Conservation (phyloP, 768 basidiomycete genomes). For the Amanita brunnescens region DNA sequence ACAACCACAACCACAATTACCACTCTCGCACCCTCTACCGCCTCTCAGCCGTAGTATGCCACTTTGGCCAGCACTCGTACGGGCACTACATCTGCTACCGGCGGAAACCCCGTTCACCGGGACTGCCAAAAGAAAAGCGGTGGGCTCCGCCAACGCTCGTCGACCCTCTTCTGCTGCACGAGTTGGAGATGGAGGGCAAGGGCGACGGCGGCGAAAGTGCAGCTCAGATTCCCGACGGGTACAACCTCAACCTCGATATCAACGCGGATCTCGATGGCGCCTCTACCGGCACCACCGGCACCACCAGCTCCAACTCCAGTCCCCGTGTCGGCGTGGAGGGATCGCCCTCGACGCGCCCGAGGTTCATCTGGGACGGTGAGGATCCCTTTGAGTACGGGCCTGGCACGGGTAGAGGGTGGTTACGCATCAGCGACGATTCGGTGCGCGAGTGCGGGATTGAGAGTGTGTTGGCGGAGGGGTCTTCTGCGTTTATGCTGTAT, state of each 20-base stretch:
- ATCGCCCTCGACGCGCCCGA: conserved; percentile 7
- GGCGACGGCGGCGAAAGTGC: conserved; percentile 7
- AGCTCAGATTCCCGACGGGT: neutral
- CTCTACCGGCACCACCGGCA: neutral
- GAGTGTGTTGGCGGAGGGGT: conserved; percentile 63
- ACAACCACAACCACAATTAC: neutral
- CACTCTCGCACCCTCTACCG: conserved; percentile 71
- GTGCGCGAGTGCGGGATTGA: conserved; percentile 72
- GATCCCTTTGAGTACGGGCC: conserved; percentile 20
- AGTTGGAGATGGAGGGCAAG: conserved; percentile 23
- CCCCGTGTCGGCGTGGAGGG: neutral
- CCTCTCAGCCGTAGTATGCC: conserved; percentile 79
- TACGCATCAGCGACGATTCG: conserved; percentile 80
- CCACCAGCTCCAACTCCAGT: conserved; percentile 10
- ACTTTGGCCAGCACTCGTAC: conserved; percentile 87
- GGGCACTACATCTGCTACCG: conserved; percentile 94
- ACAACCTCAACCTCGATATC: neutral
- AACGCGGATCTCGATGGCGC: neutral
- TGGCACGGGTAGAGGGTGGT: conserved; percentile 58
- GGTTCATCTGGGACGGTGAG: conserved; percentile 52
- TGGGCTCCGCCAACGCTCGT: conserved; percentile 21
- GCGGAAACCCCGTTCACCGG: conserved; percentile 57
- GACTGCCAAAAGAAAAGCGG: conserved; percentile 26
- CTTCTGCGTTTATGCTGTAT: conserved; percentile 86
- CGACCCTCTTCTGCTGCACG: conserved; percentile 40